Evolutionary conservation across 306 rosid species (phyloP).

Genomic region (Vigna nakashimae): DNA sequence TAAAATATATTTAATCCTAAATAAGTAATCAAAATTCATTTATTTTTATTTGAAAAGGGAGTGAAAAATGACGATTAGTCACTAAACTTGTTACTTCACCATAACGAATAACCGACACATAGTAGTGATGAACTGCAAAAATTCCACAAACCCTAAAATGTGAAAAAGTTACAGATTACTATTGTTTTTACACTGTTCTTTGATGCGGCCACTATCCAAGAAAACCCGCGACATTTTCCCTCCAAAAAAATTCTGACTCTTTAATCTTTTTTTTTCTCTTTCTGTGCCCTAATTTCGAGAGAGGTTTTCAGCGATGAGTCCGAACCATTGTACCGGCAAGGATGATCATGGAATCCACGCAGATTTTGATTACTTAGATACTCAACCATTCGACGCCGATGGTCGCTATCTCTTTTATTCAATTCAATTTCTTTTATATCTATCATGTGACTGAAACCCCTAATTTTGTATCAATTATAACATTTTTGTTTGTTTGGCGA

Average conservation of each 20-base stretch:
- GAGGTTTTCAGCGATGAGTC: conserved; percentile 32
- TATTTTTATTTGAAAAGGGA: too few species aligned
- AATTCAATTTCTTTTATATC: neutral
- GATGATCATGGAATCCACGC: conserved; percentile 35
- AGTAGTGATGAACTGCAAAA: too few species aligned
- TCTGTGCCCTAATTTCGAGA: conserved; percentile 41
- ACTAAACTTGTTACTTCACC: neutral
- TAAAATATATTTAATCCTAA: too few species aligned
- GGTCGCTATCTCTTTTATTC: conserved; percentile 45
- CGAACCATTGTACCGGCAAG: conserved; percentile 49
- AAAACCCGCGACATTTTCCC: conserved; percentile 57
- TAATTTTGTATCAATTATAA: neutral
- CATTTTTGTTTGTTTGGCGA: neutral
- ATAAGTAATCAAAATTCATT: too few species aligned
- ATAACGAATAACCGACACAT: neutral
- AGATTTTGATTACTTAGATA: conserved; percentile 42
- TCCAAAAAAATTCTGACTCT: conserved; percentile 52
- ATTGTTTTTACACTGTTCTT: neutral
- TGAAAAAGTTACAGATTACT: neutral
- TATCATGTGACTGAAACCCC: neutral
- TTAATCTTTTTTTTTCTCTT: neutral
- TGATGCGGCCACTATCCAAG: neutral
- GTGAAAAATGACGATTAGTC: too few species aligned
- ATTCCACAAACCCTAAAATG: neutral
- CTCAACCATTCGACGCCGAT: conserved; percentile 54